Percentiles rank a stretch among this genome's conserved stretches.
Conservation (phyloP, 2,329 filamentous ascomycete species). For the Fusarium fracticaudum region DNA sequence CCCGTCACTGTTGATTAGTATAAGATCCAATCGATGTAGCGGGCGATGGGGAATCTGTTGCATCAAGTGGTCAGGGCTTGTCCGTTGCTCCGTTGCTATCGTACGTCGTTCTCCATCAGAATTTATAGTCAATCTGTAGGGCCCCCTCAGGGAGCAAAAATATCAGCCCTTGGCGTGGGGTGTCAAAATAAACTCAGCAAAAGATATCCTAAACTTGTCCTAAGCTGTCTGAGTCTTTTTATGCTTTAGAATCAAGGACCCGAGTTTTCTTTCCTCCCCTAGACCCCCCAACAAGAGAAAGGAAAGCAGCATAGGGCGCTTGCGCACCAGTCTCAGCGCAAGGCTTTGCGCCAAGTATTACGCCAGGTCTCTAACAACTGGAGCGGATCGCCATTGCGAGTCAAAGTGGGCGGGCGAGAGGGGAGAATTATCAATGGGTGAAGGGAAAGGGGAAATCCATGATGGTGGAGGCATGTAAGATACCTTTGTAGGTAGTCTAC, state of each 20-base stretch:
- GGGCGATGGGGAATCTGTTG: constrained; percentile 14
- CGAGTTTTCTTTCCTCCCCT: too few species aligned
- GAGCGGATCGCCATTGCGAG: constrained; percentile 36
- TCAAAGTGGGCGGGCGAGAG: constrained; percentile 23
- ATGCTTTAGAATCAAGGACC: too few species aligned
- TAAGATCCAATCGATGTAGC: constrained; percentile 7
- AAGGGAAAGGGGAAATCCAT: constrained; percentile 26
- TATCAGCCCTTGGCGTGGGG: too few species aligned
- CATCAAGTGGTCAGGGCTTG: neutral
- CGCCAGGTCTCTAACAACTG: constrained; percentile 34
- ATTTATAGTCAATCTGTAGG: neutral
- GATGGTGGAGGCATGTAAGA: constrained; percentile 22
- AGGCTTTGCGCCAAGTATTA: constrained; percentile 22
- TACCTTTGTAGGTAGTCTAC: neutral
- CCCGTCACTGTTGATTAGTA: constrained; percentile 13
- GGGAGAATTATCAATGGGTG: constrained; percentile 9
- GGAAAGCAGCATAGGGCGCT: neutral
- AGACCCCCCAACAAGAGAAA: neutral
- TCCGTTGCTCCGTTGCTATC: neutral
- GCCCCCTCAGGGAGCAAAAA: neutral
- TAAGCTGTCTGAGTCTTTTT: too few species aligned
- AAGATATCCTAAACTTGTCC: too few species aligned
- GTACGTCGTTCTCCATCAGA: neutral
- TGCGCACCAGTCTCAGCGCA: constrained; percentile 12
- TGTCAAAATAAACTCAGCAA: too few species aligned